Base-by-base conservation (phyloP, 1,284 basidiomycete species). In the Athelia psychrophila region DNA sequence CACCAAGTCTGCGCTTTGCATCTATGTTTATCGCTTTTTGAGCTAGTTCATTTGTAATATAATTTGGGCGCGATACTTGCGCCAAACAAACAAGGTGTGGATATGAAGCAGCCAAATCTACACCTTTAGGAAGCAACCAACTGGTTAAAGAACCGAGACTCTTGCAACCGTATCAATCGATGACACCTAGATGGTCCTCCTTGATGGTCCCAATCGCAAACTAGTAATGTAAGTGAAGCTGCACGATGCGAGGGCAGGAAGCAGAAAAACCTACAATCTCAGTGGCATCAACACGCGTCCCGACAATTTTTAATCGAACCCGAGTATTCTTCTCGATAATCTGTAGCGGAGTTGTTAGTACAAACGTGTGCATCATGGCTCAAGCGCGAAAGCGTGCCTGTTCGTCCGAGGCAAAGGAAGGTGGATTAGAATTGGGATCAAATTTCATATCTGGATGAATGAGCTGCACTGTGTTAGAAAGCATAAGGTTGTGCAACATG, bases 201-300 rank as follows among this genome's bases (percentile, higher is more conserved):
- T 96, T 95, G 68, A 96, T 95, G 2, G 91, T 94, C 13, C 92
- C 93, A 58, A 95, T 95, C 2, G 92, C 92, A 62, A 95, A 95
- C 91, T 94, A 24, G 30, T 51, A 13, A 25, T 36, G 38, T 27
- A n/a, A 44, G 35, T 24, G 32, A 25, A 35, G 24, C 33, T 19
- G 23, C 20, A 46, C 36, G 27, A 53, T 8, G 19, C 46, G 24
- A 15, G 40, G 44, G 51, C 30, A 12, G 35, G 9, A 33, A 20
- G 16, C 10, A n/a, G 10, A 35, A n/a, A 16, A n/a, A 80, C 88
- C 60, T 66, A 95, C 93, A 62, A 99, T 98, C 69, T 98, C 95
- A 23, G 94, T 98, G 19, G 95, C 95, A 66, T 99, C 96, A 8
- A 98, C 92, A 63, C 96, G 85, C 25, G 95, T 97, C 25, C 96